Conservation (phyloP, 148 eudicot species). For the Chenopodium formosanum region DNA sequence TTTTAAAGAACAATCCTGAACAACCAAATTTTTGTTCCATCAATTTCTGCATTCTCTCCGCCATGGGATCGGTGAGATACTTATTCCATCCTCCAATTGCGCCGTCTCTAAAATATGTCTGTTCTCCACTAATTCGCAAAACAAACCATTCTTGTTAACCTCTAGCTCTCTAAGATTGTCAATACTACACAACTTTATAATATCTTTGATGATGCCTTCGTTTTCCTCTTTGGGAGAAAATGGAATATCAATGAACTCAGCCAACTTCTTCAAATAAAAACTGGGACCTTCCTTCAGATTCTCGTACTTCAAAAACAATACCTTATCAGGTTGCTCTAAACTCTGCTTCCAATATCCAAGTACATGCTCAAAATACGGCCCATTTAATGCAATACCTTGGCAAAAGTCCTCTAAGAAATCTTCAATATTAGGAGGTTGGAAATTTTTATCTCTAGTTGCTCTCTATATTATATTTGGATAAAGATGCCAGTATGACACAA, state of each 20-base stretch:
- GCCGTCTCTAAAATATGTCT: conserved; percentile 21
- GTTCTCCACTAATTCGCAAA: conserved; percentile 6
- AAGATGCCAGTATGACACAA: conserved; percentile 17
- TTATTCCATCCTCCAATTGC: conserved; percentile 24
- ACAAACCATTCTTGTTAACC: conserved; percentile 22
- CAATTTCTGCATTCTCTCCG: not conserved
- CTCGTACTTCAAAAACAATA: conserved; percentile 33
- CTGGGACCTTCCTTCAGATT: conserved; percentile 21
- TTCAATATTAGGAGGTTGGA: conserved; percentile 2
- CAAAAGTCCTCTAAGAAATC: conserved; percentile 14
- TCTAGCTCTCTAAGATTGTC: conserved; percentile 21
- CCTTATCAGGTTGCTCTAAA: conserved; percentile 3
- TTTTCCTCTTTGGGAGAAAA: conserved; percentile 22
- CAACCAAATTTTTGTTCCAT: not conserved
- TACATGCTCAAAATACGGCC: conserved; percentile 24
- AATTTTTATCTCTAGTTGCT: conserved; percentile 3
- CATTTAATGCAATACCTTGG: not conserved
- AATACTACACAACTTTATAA: conserved; percentile 21
- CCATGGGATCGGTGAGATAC: conserved; percentile 2
- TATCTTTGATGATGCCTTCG: conserved; percentile 20
- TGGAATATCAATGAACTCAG: conserved; percentile 23
- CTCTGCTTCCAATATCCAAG: conserved; percentile 21
- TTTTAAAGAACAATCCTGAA: not conserved
- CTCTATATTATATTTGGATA: not conserved
- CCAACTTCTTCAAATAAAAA: conserved; percentile 18